Base-by-base conservation (phyloP, 2,329 filamentous ascomycete species). In the Penicillium palitans region DNA sequence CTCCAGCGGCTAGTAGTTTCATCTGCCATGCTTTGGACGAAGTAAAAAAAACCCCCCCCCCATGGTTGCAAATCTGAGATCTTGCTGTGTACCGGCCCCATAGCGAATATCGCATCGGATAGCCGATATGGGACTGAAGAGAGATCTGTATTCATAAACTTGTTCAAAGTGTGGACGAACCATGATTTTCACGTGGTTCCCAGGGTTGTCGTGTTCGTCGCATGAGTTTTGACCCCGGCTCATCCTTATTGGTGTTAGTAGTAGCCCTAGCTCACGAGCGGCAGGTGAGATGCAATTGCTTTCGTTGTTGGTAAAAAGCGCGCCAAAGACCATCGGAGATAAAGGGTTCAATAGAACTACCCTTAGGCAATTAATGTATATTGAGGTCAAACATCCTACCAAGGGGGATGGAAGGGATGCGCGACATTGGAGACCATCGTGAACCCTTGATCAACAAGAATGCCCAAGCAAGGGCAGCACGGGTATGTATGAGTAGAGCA, bases 371-470 rank as follows among this genome's bases (percentile, higher is more conserved):
- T 60, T 59, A 61, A 60, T 62, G 61, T 52, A 52, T 61, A 64
- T 58, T 60, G 60, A 46, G 31, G 55, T 61, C 54, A 58, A 60
- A 58, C 57, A 58, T 54, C 49, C 56, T 62, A 55, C 58, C 42
- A 66, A 58, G 59, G 63, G 63, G 60, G 37, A 58, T 55, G 55
- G 37, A 67, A 68, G 66, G 66, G 66, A 68, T 68, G 57, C 65
- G 63, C 65, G 65, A 67, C 63, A 67, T 67, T 63, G 63, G 60
- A 58, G 37, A 52, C 46, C 61, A 63, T 66, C 61, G 63, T 59
- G 58, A 56, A 52, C 65, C 66, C 66, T 68, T 65, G 65, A 68
- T 68, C 58, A 55, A 55, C 56, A 42, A 54, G 52, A 65, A 67
- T 58, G 55, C n/a, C 29, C 52, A 67, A 59, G 65, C 64, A 67